Evolutionary conservation across 2,329 filamentous ascomycete genomes (phyloP), one percentile per base, ranked within the genome.

Genomic region (Dactylella cylindrospora): DNA sequence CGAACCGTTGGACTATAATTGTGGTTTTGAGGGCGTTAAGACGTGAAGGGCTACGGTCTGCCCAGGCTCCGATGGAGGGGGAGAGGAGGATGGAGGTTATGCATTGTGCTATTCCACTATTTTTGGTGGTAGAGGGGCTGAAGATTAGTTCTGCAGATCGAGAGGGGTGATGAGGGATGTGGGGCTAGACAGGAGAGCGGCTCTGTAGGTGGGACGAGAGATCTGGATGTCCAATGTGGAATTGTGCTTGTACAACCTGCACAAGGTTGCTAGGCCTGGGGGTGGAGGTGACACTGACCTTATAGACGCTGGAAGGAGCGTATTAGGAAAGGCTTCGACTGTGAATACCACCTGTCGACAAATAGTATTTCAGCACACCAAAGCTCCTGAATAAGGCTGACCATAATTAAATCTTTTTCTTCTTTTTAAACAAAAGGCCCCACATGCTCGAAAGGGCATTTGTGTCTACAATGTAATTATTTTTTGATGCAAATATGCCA

Each of bases 21-120:
- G 75, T 76, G 1, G 67, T 71, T n/a, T 73, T 66, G 17, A 77
- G 70, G 0, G 74, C 76, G 32, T 71, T 71, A 4, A 77, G 68
- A 10, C 75, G 70, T 59, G 72, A 68, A 1, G 74, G 73, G 20
- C 71, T 72, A 12, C 65, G 66, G 60, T 77, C 73, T 28, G 77
- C 73, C 72, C 73, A 76, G 43, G 70, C 65, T n/a, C 75, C 75
- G 2, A 77, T 70, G 1, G 69, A 71, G 10, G 74, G 73, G 1
- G 75, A 74, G 44, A 77, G 71, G 13, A 72, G 51, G 64, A 77
- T 74, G 55, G 74, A 73, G 43, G 73, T 72, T 2, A 76, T 41
- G 12, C 68, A 71, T 19, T 70, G 67, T 13, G 70, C 67, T 22
- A 73, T 72, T 25, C 72, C 72, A 33, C 66, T 68, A 39, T 17